Conservation (phyloP, 2,329 filamentous ascomycete genomes). For the Westerdykella ornata region DNA sequence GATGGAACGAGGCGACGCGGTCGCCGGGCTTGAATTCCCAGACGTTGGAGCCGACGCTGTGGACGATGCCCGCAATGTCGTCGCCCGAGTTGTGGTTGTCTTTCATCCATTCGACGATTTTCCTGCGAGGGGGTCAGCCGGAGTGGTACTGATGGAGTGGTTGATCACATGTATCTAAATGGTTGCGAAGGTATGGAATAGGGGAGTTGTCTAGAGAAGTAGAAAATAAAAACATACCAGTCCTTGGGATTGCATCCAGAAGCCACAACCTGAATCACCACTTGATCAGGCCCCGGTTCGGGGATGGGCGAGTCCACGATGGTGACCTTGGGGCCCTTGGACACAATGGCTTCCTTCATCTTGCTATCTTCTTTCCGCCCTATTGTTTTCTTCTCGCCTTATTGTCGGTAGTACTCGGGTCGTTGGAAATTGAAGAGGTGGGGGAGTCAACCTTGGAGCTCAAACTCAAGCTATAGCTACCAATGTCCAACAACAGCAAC, state of each 20-base stretch:
- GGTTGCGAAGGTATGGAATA: background rate
- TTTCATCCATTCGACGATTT: conserved; percentile 18
- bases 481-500: too few relatives aligned
- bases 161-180: background rate
- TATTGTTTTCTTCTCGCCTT: too few relatives aligned
- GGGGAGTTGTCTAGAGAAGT: too few relatives aligned
- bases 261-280: conserved; percentile 38
- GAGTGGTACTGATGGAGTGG: conserved; percentile 38
- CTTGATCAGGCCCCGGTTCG: conserved; percentile 26
- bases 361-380: background rate
- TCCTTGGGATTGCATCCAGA: conserved; percentile 44
- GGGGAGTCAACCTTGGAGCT: too few relatives aligned
- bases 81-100: conserved; percentile 45
- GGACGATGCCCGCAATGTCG: conserved; percentile 51
- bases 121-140: conserved; percentile 13
- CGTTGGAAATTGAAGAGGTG: too few relatives aligned
- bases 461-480: too few relatives aligned
- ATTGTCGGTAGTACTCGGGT: too few relatives aligned
- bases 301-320: conserved; percentile 35
- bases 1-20: conserved; percentile 51
- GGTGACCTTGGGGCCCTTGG: conserved; percentile 26
- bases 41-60: conserved; percentile 50
- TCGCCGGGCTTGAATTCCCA: conserved; percentile 54
- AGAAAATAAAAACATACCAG: conserved; percentile 33
- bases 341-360: conserved; percentile 41